phyloP scores from a whole-genome alignment of 768 basidiomycete genomes.

The Rhodocollybia butyracea region DNA sequence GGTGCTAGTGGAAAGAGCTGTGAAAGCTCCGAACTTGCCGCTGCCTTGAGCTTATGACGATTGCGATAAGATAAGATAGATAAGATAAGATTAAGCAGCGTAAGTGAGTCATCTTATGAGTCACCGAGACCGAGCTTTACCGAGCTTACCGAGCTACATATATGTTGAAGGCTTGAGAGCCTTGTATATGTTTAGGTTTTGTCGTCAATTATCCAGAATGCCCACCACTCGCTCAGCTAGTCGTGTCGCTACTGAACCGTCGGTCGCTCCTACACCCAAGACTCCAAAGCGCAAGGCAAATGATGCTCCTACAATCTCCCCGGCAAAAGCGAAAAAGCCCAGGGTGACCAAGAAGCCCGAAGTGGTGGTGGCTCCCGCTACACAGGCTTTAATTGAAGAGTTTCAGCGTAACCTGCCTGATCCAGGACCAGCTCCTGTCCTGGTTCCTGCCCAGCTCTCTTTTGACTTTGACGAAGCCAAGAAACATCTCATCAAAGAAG shows the following conservation, averaged over 20 bases:
- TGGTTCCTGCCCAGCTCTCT: constrained; percentile 67
- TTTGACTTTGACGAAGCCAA: constrained; percentile 82
- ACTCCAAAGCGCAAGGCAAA: constrained; percentile 19
- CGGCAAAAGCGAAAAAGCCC: constrained; percentile 9
- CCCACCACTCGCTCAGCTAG: constrained; percentile 28
- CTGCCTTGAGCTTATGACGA: no score
- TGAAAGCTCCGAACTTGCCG: not conserved
- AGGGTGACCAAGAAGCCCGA: not conserved
- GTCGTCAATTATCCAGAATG: constrained; percentile 17
- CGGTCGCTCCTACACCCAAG: constrained; percentile 3
- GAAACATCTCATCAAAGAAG: constrained; percentile 60
- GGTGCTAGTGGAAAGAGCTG: not conserved
- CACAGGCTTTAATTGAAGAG: constrained; percentile 10
- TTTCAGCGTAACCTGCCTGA: constrained; percentile 7
- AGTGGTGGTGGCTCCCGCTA: constrained; percentile 6
- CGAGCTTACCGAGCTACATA: not conserved
- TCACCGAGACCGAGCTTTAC: not conserved
- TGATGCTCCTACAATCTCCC: not conserved
- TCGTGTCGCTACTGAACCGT: constrained; percentile 13
- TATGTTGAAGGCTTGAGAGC: no score
- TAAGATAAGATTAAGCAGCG: not conserved
- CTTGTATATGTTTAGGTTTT: not conserved
- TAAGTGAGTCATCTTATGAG: constrained; percentile 1
- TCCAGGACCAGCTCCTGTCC: constrained; percentile 18
- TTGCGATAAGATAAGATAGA: not conserved